Base-by-base conservation (phyloP, 2,329 filamentous ascomycete genomes). In the Neospermospora avenae region DNA sequence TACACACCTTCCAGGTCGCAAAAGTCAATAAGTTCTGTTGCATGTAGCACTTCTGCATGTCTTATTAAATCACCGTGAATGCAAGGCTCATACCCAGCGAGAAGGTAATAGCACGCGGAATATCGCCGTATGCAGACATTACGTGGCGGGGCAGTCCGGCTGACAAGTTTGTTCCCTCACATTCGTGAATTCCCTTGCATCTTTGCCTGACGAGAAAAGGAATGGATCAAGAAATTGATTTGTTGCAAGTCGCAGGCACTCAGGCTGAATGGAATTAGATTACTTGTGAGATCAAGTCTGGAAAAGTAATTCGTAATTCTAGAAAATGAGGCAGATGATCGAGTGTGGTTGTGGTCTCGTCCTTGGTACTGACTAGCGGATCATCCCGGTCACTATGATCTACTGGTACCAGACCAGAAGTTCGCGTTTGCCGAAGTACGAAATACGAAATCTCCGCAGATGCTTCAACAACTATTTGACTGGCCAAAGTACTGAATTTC, bases 51-150 rank as follows among this genome's bases (percentile, higher is more conserved):
- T 16, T 51, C 48, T 35, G 48, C 48, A 51, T 34, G 48, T 51
- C 48, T 51, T 51, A 51, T 51, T 37, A 51, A 51, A 51, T 51
- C 48, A 51, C 48, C 48, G 48, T 51, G 8, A 18, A 37, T 18
- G 25, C 46, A 49, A 22, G 48, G 11, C 31, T 24, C 6, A 8
- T 45, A 18, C 48, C 48, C 31, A 35, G 48, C 48, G 7, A 51
- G 39, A 35, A 37, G 31, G 48, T 24, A 51, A 51, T 51, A 51
- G 11, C 48, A 51, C 48, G 31, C 48, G 48, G 48, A 51, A 11
- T 51, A 51, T 51, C 31, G n/a, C 48, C 48, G 2, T 37, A 37
- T 37, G 14, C 31, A 37, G 48, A 51, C 31, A 35, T 51, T 42
- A 31, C 48, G 31, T 51, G 48, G 48, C 18, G 48, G 48, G 48